Conservation (phyloP, 352 stramenopile genomes). For the Globisporangium megalacanthum region DNA sequence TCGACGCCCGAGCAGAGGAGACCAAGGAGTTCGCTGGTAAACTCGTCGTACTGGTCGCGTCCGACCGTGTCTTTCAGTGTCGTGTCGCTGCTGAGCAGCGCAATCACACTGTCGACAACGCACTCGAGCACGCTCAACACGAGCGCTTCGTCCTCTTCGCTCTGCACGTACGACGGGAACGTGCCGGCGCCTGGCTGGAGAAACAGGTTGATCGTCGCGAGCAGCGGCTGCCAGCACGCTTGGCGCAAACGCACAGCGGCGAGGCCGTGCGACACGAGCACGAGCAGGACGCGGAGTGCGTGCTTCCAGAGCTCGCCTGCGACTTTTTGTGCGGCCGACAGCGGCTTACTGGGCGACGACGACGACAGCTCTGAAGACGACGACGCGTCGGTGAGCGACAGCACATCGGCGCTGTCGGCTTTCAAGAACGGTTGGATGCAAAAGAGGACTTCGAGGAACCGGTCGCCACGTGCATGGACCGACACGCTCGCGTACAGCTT, state of each 20-base stretch:
- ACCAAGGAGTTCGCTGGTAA: constrained; percentile 46
- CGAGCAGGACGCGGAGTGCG: constrained; percentile 60
- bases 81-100: constrained; percentile 30
- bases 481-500: constrained; percentile 74
- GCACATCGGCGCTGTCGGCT: constrained; percentile 16
- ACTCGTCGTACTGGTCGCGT: constrained; percentile 21
- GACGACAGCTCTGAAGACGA: background rate
- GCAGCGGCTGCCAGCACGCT: constrained; percentile 43
- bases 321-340: constrained; percentile 59
- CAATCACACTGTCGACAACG: constrained; percentile 64
- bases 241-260: constrained; percentile 42
- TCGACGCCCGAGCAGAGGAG: constrained; percentile 62
- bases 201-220: constrained; percentile 62
- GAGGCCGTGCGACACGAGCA: constrained; percentile 67
- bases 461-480: constrained; percentile 36
- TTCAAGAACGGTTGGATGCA: constrained; percentile 64
- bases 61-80: constrained; percentile 17
- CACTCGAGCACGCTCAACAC: constrained; percentile 74
- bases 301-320: constrained; percentile 73
- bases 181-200: constrained; percentile 46
- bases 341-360: constrained; percentile 27
- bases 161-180: constrained; percentile 51
- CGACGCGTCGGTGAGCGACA: no score
- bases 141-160: constrained; percentile 71
- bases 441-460: constrained; percentile 59